Conservation (phyloP, 495 filamentous ascomycete genomes). For the Hyaloscypha variabilis region DNA sequence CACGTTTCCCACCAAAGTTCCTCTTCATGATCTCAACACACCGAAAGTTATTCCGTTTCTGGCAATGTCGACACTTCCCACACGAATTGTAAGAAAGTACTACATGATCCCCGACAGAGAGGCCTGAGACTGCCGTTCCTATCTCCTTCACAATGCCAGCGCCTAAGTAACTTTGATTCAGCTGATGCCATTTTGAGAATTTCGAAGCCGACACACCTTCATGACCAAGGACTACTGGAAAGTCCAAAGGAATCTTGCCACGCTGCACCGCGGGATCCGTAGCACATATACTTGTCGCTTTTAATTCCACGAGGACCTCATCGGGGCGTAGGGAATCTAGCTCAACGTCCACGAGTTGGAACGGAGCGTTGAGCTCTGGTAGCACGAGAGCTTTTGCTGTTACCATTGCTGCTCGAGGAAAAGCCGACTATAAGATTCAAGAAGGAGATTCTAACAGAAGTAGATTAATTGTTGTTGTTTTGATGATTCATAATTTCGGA, state of each 20-base stretch:
- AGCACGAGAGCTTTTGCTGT: neutral
- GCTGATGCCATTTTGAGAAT: neutral
- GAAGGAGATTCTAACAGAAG: no score
- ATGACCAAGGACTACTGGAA: conserved; percentile 41
- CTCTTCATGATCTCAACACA: conserved; percentile 43
- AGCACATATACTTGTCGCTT: conserved; percentile 41
- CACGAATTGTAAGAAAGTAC: conserved; percentile 45
- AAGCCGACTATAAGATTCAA: no score
- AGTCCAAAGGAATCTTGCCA: conserved; percentile 34
- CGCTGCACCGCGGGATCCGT: conserved; percentile 42
- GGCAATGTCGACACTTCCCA: conserved; percentile 42
- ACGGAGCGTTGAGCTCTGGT: neutral
- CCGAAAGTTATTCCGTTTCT: conserved; percentile 35
- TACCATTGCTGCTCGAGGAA: neutral
- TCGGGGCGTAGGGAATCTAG: conserved; percentile 16
- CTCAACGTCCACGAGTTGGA: conserved; percentile 5
- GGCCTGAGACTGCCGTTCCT: conserved; percentile 32
- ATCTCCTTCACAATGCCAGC: conserved; percentile 40
- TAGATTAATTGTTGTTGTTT: no score
- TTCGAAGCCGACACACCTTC: conserved; percentile 28
- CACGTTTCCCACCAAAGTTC: conserved; percentile 48
- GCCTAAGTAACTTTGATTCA: conserved; percentile 23
- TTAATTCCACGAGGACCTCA: conserved; percentile 36
- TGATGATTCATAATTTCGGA: no score
- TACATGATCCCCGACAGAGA: conserved; percentile 38